Base-by-base conservation (phyloP, 2,329 filamentous ascomycete genomes). In the Fusarium drepaniforme region DNA sequence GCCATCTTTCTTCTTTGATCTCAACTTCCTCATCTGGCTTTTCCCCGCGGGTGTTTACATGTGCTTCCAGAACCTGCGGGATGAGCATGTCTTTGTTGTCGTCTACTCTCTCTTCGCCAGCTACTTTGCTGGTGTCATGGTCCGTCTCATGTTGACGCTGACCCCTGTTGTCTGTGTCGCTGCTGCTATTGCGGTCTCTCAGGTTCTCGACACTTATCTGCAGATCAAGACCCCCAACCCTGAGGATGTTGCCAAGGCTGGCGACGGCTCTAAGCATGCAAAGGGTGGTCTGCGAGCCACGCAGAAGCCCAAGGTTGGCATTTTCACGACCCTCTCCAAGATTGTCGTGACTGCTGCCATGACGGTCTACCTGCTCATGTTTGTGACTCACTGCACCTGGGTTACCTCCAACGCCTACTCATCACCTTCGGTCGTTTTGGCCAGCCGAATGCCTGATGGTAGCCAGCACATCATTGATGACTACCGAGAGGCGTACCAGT, bases 61-160 rank as follows among this genome's bases (percentile, higher is more conserved):
- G 85, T 98, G 96, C 88, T 99, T 98, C 92, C 93, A 95, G 82
- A 93, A 93, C 74, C 91, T 99, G 68, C 93, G 91, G 79, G 97
- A 99, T 81, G 96, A 99, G 88, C 97, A 99, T 82, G 96, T 99
- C 71, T 99, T 99, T 81, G 91, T 99, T 78, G 93, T 99, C 80
- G 97, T 98, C 77, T 99, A 99, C 82, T 92, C 96, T n/a, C 91
- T 99, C 56, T 93, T 98, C 75, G 94, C 95, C 76, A 98, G 95
- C 85, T 99, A 99, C 88, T 99, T 99, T 81, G 95, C 97, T 28
- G 97, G 97, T 82, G 97, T 99, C 85, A 99, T 99, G 97, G 97
- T 99, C 72, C 95, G 97, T 86, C 88, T 99, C 80, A 99, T 99
- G 97, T 90, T 99, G 73, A 99, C 97, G 1, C 87, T 99, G 77